phyloP scores from a whole-genome alignment of 2,329 filamentous ascomycete species.

The Monilinia fructicola region DNA sequence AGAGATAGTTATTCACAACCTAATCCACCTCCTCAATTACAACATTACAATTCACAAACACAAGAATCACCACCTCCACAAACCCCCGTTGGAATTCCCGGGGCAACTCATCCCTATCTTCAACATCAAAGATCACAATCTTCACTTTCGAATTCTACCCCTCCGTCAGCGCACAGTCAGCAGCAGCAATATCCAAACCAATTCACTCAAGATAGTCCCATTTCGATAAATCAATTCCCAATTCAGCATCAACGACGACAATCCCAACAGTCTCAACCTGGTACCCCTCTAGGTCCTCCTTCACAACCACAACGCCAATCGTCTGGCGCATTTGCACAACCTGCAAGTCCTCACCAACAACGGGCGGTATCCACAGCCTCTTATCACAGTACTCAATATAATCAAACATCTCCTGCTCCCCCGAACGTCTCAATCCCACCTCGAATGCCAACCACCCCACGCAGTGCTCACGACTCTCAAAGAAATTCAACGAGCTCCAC shows the following conservation, averaged over 20 bases:
- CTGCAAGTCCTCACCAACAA: constrained; percentile 61
- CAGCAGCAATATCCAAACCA: constrained; percentile 44
- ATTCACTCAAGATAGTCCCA: constrained; percentile 56
- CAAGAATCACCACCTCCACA: constrained; percentile 39
- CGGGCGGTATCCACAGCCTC: constrained; percentile 41
- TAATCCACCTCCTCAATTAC: constrained; percentile 33
- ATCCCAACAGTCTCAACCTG: constrained; percentile 38
- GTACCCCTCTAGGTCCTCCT: constrained; percentile 53
- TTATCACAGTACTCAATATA: constrained; percentile 29
- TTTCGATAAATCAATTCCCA: constrained; percentile 32
- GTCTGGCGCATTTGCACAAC: constrained; percentile 49
- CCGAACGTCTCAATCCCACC: constrained; percentile 43
- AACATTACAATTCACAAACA: constrained; percentile 37
- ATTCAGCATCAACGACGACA: constrained; percentile 37
- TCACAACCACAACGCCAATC: constrained; percentile 47
- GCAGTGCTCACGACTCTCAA: constrained; percentile 48
- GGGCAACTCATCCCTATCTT: constrained; percentile 40
- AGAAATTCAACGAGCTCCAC: constrained; percentile 46
- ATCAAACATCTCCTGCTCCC: constrained; percentile 42
- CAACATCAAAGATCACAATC: constrained; percentile 55
- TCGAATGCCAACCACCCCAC: constrained; percentile 46
- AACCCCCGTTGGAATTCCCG: constrained; percentile 40
- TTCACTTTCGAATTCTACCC: constrained; percentile 58
- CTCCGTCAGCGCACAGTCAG: constrained; percentile 62
- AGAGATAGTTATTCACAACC: constrained; percentile 38